These are phyloP conservation scores for Pholiota molesta DNA, from an alignment of 768 basidiomycete genomes.

Conservation along the genomic window DNA sequence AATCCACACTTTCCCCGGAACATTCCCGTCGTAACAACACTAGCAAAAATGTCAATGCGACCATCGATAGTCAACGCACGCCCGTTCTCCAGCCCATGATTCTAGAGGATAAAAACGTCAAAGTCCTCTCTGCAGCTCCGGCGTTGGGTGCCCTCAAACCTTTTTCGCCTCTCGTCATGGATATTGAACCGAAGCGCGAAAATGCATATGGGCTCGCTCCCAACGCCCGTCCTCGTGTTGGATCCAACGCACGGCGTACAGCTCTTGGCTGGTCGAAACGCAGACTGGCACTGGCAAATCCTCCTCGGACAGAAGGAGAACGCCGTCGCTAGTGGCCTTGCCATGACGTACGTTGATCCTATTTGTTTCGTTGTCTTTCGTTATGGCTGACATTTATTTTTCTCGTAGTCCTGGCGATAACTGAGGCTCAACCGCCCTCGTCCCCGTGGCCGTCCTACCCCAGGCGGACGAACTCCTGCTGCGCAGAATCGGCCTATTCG, in stretches of 20 bases:
- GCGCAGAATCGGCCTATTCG: slow-evolving; percentile 40
- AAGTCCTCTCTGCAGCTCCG: slow-evolving; percentile 37
- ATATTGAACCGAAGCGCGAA: slow-evolving; percentile 42
- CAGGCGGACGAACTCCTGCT: slow-evolving; percentile 33
- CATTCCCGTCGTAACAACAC: slow-evolving; percentile 2
- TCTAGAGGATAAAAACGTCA: slow-evolving; percentile 35
- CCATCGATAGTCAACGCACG: slow-evolving; percentile 15
- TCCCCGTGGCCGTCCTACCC: slow-evolving; percentile 50
- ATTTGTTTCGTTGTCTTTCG: background rate
- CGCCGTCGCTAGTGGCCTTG: slow-evolving; percentile 36
- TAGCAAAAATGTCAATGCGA: slow-evolving; percentile 20
- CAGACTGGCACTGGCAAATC: slow-evolving; percentile 46
- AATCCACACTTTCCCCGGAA: slow-evolving; percentile 2
- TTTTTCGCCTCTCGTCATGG: slow-evolving; percentile 42
- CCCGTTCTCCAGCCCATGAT: slow-evolving; percentile 44
- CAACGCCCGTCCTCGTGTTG: slow-evolving; percentile 53
- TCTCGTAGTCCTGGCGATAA: slow-evolving; percentile 46
- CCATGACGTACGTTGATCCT: slow-evolving; percentile 57
- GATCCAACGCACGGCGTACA: slow-evolving; percentile 56
- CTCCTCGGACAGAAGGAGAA: slow-evolving; percentile 63
- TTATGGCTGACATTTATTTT: slow-evolving; percentile 5
- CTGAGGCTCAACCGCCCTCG: slow-evolving; percentile 52
- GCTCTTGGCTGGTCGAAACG: slow-evolving; percentile 70
- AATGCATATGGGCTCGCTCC: slow-evolving; percentile 34
- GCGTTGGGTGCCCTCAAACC: slow-evolving; percentile 44